Percentiles rank a stretch among this genome's conserved stretches.
phyloP scores from a whole-genome alignment of 352 stramenopile species.

The Pythium phragmitis region DNA sequence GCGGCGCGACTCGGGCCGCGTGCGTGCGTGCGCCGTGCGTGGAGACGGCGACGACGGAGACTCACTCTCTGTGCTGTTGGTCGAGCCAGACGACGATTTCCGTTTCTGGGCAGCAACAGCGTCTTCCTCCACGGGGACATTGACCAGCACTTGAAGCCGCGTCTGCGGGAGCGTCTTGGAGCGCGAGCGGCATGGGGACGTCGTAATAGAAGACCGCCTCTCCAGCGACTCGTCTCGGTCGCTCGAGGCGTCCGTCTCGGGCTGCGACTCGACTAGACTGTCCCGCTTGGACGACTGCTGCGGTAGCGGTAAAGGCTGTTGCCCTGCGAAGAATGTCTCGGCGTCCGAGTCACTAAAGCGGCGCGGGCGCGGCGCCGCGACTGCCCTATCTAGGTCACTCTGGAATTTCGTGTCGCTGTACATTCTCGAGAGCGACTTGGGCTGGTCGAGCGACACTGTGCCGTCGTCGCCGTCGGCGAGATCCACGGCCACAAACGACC shows the following conservation, averaged over 20 bases:
- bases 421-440: constrained; percentile 64
- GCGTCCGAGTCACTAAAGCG: constrained; percentile 84
- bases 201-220: not conserved
- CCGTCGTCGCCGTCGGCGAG: constrained; percentile 64
- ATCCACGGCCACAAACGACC: constrained; percentile 78
- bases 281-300: not conserved
- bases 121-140: constrained; percentile 25
- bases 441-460: constrained; percentile 44
- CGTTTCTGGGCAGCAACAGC: constrained; percentile 32
- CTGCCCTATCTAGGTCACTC: not conserved
- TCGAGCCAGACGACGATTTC: constrained; percentile 55
- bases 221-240: not conserved
- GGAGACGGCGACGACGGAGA: constrained; percentile 39
- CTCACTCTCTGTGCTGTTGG: constrained; percentile 45
- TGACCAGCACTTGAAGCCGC: constrained; percentile 16
- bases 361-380: constrained; percentile 35
- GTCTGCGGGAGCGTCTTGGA: constrained; percentile 23
- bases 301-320: constrained; percentile 6
- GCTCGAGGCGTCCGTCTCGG: not conserved
- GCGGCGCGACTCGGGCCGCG: constrained; percentile 33
- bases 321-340: constrained; percentile 58
- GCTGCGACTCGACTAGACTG: not conserved
- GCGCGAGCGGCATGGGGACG: constrained; percentile 17
- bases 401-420: constrained; percentile 58
- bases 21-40: constrained; percentile 39